These are phyloP conservation scores for Aspergillus candidus DNA, from an alignment of 2,329 filamentous ascomycete species.

Conservation along the genomic window DNA sequence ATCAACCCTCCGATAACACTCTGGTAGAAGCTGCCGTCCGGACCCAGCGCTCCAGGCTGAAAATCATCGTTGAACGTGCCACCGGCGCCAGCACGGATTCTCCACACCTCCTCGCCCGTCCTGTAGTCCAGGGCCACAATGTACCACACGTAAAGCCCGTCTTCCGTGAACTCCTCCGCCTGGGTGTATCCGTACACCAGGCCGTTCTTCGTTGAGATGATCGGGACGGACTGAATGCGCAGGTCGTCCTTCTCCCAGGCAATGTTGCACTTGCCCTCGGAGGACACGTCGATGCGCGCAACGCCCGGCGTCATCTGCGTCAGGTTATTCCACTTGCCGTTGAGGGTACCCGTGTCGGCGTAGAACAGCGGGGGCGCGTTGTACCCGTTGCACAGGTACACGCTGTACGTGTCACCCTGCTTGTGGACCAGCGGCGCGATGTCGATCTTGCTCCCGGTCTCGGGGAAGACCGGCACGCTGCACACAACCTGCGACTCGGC, in stretches of 20 bases:
- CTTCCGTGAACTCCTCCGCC: background rate
- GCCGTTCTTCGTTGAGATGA: background rate
- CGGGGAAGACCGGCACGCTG: background rate
- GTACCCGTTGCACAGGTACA: slow-evolving; percentile 2
- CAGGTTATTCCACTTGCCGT: slow-evolving; percentile 1
- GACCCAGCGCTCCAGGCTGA: background rate
- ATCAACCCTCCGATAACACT: background rate
- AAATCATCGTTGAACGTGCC: slow-evolving; percentile 3
- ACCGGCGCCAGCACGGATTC: background rate
- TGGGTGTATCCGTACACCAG: slow-evolving; percentile 1
- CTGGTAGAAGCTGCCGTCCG: slow-evolving; percentile 1
- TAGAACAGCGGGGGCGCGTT: slow-evolving; percentile 2
- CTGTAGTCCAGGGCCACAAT: background rate
- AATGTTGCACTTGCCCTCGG: background rate
- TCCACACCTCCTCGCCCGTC: slow-evolving; percentile 1
- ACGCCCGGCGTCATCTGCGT: slow-evolving; percentile 2
- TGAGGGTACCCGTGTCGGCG: background rate
- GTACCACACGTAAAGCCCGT: background rate
- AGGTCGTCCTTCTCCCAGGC: slow-evolving; percentile 2
- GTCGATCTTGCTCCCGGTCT: background rate
- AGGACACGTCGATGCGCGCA: background rate
- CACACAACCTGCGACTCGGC: background rate
- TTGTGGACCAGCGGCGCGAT: slow-evolving; percentile 1
- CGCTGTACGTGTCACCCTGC: background rate
- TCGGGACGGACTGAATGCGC: slow-evolving; percentile 1